Conservation (phyloP, 177 flowering plant genomes). For the Vitis hybrid region DNA sequence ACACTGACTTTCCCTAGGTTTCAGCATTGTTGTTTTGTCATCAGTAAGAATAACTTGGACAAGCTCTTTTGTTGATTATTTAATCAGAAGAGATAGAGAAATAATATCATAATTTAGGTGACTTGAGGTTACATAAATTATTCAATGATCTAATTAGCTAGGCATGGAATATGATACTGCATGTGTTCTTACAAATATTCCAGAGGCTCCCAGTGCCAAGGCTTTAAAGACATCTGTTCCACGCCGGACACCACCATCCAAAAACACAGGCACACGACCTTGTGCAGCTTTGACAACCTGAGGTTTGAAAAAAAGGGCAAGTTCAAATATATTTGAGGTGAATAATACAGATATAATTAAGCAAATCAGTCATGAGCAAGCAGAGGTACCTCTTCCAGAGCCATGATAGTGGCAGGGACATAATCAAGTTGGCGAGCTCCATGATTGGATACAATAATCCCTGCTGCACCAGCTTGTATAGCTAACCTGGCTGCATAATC, state of each 20-base stretch:
- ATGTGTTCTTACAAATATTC: slow-evolving; percentile 31
- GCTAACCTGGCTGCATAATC: slow-evolving; percentile 44
- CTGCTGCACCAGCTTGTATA: slow-evolving; percentile 58
- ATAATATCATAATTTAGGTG: too few species aligned
- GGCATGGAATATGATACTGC: not conserved
- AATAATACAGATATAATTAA: not conserved
- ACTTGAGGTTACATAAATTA: too few species aligned
- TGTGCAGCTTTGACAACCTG: slow-evolving; percentile 59
- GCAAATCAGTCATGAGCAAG: not conserved
- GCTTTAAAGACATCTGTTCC: slow-evolving; percentile 58
- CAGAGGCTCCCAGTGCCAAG: slow-evolving; percentile 40
- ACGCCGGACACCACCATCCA: slow-evolving; percentile 59
- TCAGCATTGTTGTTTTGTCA: too few species aligned
- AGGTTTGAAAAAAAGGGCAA: not conserved
- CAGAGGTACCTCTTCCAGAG: slow-evolving; percentile 55
- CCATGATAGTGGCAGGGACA: slow-evolving; percentile 52
- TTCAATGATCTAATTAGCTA: too few species aligned
- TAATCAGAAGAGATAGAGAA: too few species aligned
- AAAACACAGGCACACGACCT: slow-evolving; percentile 53
- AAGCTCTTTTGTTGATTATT: too few species aligned
- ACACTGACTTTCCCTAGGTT: too few species aligned
- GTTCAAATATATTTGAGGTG: not conserved
- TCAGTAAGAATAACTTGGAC: too few species aligned
- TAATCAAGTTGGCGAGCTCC: slow-evolving; percentile 62
- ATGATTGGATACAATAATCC: slow-evolving; percentile 66